Base-by-base conservation (phyloP, 495 filamentous ascomycete genomes). In the Penicillium lagena region DNA sequence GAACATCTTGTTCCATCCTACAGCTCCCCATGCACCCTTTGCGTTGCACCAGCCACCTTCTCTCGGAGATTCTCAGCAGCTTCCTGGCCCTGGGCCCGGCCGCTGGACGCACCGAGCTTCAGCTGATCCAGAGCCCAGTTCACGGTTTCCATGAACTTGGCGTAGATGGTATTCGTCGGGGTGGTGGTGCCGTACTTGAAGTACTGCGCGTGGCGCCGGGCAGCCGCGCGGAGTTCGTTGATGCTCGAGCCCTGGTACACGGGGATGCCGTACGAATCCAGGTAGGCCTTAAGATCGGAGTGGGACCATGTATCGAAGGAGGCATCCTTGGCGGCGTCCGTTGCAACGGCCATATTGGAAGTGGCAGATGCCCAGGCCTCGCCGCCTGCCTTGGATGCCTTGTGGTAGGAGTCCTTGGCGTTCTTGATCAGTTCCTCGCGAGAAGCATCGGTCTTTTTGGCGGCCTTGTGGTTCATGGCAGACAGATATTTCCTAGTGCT, bases 261-360 rank as follows among this genome's bases (percentile, higher is more conserved):
- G 9, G 81, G 77, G 47, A 91, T 73, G 33, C 87, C 87, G 54
- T 90, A 91, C 39, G 80, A 84, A 60, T 91, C 87, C 10, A 91
- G 75, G 49, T 89, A 91, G 11, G 76, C 67, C 71, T 91, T 91
- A 42, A 95, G 70, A 13, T 95, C 89, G 12, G 78, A 82, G 28
- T 82, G 81, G 41, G 86, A 86, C 89, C 89, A 95, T 2, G 79
- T 82, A 38, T 93, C 82, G 50, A 93, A 93, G 4, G 80, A 75
- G 12, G 62, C 64, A 12, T 83, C 78, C 70, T 90, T 91, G 37
- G 76, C 84, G 6, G 72, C 54, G 44, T 79, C 79, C 9, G 88
- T 90, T 9, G 81, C 82, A 29, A 78, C 64, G 2, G 84, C 71
- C 8, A 91, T 69, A 47, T 85, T 84, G 17, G 82, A 84, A 13